Evolutionary conservation across 345 rosid species (phyloP).

Genomic region (Eucalyptus caleyi): DNA sequence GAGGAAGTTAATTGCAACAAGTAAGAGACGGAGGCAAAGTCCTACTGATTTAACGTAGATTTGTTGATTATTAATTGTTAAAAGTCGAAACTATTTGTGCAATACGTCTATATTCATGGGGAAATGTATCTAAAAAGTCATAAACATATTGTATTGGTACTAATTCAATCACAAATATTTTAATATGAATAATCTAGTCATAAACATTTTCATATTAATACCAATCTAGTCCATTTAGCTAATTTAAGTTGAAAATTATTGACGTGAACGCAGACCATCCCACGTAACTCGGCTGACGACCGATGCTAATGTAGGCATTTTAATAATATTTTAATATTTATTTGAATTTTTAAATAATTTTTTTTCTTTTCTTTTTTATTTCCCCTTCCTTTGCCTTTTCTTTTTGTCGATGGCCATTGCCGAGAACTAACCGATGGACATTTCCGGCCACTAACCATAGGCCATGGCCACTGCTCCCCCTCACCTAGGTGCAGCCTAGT

Average conservation of each 20-base stretch:
- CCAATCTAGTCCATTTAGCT: too few species aligned
- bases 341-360: too few species aligned
- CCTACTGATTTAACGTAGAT: neutral
- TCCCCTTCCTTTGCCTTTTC: too few species aligned
- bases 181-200: accelerated
- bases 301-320: accelerated
- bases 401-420: accelerated
- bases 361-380: too few species aligned
- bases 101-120: too few species aligned
- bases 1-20: neutral
- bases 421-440: accelerated
- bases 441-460: accelerated
- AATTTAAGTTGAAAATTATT: too few species aligned
- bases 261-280: accelerated
- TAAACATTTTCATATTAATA: too few species aligned
- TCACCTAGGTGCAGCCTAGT: too few species aligned
- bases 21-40: neutral
- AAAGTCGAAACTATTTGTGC: neutral
- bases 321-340: too few species aligned
- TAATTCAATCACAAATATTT: accelerated
- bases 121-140: accelerated
- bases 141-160: accelerated
- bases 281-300: accelerated
- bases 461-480: too few species aligned
- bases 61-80: neutral